phyloP scores from a whole-genome alignment of 495 filamentous ascomycete genomes.

The Xylaria scruposa region DNA sequence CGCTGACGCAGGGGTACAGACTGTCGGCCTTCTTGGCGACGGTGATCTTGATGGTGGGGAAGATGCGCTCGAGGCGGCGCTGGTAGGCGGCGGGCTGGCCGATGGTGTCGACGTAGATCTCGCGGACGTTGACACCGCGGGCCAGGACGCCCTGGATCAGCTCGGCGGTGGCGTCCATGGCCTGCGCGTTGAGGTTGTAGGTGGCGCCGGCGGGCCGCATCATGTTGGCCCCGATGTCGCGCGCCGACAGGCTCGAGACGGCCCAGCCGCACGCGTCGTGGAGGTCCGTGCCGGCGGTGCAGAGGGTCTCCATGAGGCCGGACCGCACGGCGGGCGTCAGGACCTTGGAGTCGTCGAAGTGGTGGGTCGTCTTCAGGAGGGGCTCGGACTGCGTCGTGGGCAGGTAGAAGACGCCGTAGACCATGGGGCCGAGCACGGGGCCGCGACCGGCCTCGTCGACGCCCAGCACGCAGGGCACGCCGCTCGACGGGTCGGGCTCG shows the following conservation, averaged over 20 bases:
- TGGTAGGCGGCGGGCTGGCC: conserved; percentile 84
- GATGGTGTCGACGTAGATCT: conserved; percentile 96
- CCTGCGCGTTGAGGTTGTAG: conserved; percentile 98
- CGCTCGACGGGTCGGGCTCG: conserved; percentile 23
- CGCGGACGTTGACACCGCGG: conserved; percentile 75
- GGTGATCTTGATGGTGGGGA: conserved; percentile 79
- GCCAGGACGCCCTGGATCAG: conserved; percentile 79
- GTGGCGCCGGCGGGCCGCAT: conserved; percentile 64
- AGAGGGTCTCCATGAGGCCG: conserved; percentile 75
- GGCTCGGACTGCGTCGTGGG: conserved; percentile 69
- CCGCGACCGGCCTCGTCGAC: conserved; percentile 96
- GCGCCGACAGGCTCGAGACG: conserved; percentile 77
- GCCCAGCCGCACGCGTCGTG: conserved; percentile 80
- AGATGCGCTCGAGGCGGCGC: conserved; percentile 79
- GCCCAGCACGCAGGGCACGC: conserved; percentile 63
- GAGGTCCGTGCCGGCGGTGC: conserved; percentile 69
- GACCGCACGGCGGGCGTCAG: conserved; percentile 77
- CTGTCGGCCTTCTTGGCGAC: conserved; percentile 97
- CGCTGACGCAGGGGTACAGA: conserved; percentile 90
- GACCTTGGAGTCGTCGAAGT: conserved; percentile 92
- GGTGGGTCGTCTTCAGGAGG: conserved; percentile 75
- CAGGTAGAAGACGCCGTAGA: conserved; percentile 90
- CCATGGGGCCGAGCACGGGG: conserved; percentile 96
- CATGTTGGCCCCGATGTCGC: conserved; percentile 84
- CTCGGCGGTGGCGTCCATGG: conserved; percentile 91